Evolutionary conservation across 192 early-diverging fungal genomes (phyloP).

Genomic region (Backusella mclennaniae): DNA sequence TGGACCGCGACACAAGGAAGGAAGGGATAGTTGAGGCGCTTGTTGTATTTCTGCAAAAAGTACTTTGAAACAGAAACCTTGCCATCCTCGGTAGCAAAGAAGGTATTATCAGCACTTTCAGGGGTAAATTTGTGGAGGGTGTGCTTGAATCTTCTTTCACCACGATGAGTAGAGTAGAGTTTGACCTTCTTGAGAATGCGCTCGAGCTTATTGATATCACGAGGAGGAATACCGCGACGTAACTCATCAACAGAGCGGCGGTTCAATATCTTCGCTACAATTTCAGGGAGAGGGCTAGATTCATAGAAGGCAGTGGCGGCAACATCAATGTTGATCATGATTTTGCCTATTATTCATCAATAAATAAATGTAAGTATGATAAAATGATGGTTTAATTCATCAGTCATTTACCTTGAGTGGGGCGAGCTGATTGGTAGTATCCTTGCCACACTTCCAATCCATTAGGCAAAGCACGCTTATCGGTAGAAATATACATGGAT

Average conservation of each 20-base stretch:
- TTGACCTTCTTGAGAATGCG: constrained; percentile 50
- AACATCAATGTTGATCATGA: constrained; percentile 75
- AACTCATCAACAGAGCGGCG: constrained; percentile 47
- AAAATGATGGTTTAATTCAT: no score
- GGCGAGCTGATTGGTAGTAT: constrained; percentile 85
- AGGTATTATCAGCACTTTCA: constrained; percentile 61
- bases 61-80: constrained; percentile 75
- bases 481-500: constrained; percentile 84
- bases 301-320: constrained; percentile 70
- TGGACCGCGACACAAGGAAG: constrained; percentile 79
- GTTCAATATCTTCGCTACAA: constrained; percentile 65
- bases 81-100: constrained; percentile 62
- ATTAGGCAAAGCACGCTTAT: constrained; percentile 48
- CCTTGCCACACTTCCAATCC: constrained; percentile 94
- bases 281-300: constrained; percentile 65
- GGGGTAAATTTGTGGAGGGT: constrained; percentile 66
- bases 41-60: constrained; percentile 72
- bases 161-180: constrained; percentile 58
- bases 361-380: no score
- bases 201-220: constrained; percentile 46
- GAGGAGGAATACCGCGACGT: constrained; percentile 40
- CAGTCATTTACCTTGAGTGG: constrained; percentile 52
- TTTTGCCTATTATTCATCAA: constrained; percentile 25
- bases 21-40: constrained; percentile 66
- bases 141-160: constrained; percentile 71